Base-by-base conservation (phyloP, 768 basidiomycete genomes). In the Xerocomellus dryophilus region DNA sequence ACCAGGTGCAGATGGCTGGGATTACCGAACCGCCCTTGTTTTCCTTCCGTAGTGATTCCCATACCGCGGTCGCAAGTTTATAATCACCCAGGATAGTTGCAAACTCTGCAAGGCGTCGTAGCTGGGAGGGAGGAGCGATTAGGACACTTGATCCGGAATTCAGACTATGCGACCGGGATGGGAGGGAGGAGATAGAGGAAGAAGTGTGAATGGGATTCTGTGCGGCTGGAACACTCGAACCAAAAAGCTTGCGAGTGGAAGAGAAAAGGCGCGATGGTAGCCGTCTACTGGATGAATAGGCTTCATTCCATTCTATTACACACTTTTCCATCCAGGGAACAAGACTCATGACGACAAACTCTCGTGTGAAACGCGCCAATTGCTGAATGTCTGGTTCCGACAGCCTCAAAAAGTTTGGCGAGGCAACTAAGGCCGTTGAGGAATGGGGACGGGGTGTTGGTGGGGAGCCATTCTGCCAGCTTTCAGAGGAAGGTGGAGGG, bases 301-400 rank as follows among this genome's bases (percentile, higher is more conserved):
- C 77, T 74, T 98, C 95, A 66, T 97, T 98, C 92, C 94, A 96
- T 58, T 96, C 91, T 43, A 92, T 61, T 6, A 95, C 89, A 68
- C 86, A 87, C 64, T 87, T 91, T 73, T 98, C 96, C 92, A 98
- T 95, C 91, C 91, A 98, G 1, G 95, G 95, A 3, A 98, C 69
- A 42, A 98, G 71, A 65, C 90, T 94, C 84, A 90, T 92, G 11
- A 86, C 84, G 4, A 92, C 78, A 61, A 98, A 88, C 69, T 97
- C 95, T 42, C 93, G 81, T 10, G 91, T 80, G 62, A 98, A 93
- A 49, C 82, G 81, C 0, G 84, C 84, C 7, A 85, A 81, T 60
- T 83, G 80, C 49, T 86, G 80, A 14, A 92, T 87, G 71, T 96
- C 93, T 43, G 73, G 71, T 61, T 92, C 84, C 9, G 74, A 76